phyloP scores from a whole-genome alignment of 805 yeast species.

The Cyberlindnera sargentensis region DNA sequence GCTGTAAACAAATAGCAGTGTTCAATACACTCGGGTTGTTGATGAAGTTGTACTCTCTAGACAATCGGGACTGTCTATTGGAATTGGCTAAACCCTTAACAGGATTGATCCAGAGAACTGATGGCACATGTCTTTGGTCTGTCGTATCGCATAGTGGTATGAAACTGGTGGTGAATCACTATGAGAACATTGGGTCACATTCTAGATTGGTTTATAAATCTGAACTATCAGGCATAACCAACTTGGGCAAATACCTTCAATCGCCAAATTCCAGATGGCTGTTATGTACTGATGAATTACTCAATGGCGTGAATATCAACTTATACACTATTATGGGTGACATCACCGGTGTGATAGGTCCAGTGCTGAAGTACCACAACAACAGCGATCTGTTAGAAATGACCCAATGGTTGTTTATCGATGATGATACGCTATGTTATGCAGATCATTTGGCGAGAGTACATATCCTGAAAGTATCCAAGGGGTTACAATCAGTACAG shows the following conservation, averaged over 20 bases:
- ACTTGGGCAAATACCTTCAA: not conserved
- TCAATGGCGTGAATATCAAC: constrained; percentile 2
- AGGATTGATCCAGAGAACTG: constrained; percentile 2
- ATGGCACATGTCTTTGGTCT: not conserved
- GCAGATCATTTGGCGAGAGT: constrained; percentile 14
- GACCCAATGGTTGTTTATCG: constrained; percentile 4
- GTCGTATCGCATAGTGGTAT: constrained; percentile 1
- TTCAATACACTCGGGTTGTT: constrained; percentile 8
- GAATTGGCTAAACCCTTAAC: constrained; percentile 12
- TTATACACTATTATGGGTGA: constrained; percentile 12
- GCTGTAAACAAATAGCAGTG: constrained; percentile 13
- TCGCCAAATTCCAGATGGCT: constrained; percentile 13
- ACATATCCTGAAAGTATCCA: constrained; percentile 3
- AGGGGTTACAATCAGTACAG: constrained; percentile 3
- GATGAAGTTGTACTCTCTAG: constrained; percentile 12
- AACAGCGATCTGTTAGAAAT: constrained; percentile 10
- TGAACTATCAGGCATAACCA: constrained; percentile 1
- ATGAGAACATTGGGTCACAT: constrained; percentile 5
- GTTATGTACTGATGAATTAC: constrained; percentile 2
- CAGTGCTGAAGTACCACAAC: constrained; percentile 4
- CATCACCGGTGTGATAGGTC: not conserved
- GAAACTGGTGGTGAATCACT: not conserved
- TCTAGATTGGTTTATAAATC: constrained; percentile 3
- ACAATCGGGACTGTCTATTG: constrained; percentile 1
- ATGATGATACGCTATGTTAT: constrained; percentile 9